Base-by-base conservation (phyloP, 768 basidiomycete species). In the Austroboletus festivus region DNA sequence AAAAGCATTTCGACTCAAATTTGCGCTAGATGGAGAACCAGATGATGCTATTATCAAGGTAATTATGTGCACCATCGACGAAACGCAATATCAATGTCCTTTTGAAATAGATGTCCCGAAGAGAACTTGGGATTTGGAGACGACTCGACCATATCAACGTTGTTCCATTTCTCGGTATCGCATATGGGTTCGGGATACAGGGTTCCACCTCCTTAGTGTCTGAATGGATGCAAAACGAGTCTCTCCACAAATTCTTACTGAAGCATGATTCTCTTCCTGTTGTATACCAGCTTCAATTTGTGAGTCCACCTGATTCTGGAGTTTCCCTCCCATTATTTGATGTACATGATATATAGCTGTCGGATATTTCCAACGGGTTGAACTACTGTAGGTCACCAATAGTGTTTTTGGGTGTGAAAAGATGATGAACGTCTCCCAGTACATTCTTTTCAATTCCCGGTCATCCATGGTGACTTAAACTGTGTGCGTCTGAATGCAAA, bases 141-240 rank as follows among this genome's bases (percentile, higher is more conserved):
- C 47, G 46, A 23, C 46, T 54, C 1, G 19, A 45, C 1, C 50
- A 54, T 23, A 1, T 2, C 10, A 54, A 48, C 19, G 18, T 54
- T 15, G 50, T 54, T 18, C 53, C 45, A 5, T 54, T 54, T 38
- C 16, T 50, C 2, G 52, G 48, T 6, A 44, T 50, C 38, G 42
- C 48, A 13, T 16, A 35, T 35, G 34, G 34, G 15, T 35, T 35
- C 16, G 49, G 49, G 16, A 44, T 49, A 37, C 15, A n/a, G n/a
- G 28, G 12, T 28, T 28, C 28, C 12, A 12, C 12, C 5, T 28
- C 28, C 7, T 12, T 28, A 12, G 28, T 28, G 28, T 28, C 28
- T 5, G 5, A 6, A 28, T 28, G 28, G 28, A 28, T 28, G 28
- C 28, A 5, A 5, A 28, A 28, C 28, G 28, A 28, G 12, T 28